phyloP scores from a whole-genome alignment of 2,329 filamentous ascomycete species.

The Colletotrichum neosansevieriae region DNA sequence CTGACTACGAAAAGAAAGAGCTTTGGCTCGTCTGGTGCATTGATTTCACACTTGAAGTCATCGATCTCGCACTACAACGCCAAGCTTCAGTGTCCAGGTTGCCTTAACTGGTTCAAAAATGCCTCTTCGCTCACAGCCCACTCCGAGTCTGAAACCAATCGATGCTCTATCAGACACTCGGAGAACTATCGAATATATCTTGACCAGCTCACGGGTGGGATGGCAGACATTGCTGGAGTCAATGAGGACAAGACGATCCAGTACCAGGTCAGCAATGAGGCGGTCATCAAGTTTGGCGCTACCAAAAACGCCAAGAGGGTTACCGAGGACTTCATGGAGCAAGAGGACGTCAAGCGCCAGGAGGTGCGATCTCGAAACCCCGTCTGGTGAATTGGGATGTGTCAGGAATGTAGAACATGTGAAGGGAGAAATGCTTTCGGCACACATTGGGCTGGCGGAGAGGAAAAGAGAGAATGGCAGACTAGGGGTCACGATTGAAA shows the following conservation, averaged over 20 bases:
- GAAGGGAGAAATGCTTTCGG: too few species aligned
- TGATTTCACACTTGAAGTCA: slow-evolving; percentile 60
- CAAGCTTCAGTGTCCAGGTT: slow-evolving; percentile 59
- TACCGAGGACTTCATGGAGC: slow-evolving; percentile 11
- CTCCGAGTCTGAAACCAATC: slow-evolving; percentile 56
- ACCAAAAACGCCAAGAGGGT: slow-evolving; percentile 18
- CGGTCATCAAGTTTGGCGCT: slow-evolving; percentile 30
- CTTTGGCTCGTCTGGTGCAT: slow-evolving; percentile 48
- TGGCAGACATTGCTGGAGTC: slow-evolving; percentile 50
- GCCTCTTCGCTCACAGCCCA: slow-evolving; percentile 61
- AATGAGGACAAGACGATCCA: slow-evolving; percentile 50
- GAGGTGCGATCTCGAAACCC: slow-evolving; percentile 18
- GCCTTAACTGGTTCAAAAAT: slow-evolving; percentile 55
- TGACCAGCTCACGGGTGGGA: slow-evolving; percentile 54
- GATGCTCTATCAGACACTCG: slow-evolving; percentile 58
- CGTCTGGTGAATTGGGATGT: slow-evolving; percentile 21
- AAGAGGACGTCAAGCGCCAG: slow-evolving; percentile 20
- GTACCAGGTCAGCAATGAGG: slow-evolving; percentile 47
- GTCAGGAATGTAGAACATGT: too few species aligned
- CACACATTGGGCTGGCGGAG: too few species aligned
- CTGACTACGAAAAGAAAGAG: slow-evolving; percentile 52
- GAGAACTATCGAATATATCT: slow-evolving; percentile 54
- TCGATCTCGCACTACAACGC: slow-evolving; percentile 51
- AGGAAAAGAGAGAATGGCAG: too few species aligned
- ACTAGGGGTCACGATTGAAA: too few species aligned